These are phyloP conservation scores for Protomyces gravidus DNA, from an alignment of 1,139 yeast genomes.

Conservation along the genomic window DNA sequence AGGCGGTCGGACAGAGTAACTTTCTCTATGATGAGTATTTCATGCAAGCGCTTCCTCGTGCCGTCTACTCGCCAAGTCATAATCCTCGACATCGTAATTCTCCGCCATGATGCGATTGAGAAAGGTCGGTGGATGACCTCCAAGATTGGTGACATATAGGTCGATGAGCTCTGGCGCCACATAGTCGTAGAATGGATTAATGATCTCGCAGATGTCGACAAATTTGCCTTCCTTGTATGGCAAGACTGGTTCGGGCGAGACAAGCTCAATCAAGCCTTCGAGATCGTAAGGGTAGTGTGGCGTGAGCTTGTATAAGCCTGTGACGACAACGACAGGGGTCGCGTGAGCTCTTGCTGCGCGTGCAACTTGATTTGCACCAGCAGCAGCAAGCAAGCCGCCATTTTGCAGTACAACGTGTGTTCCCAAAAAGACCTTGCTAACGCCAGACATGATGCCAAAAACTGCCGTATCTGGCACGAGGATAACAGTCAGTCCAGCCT, in stretches of 20 bases:
- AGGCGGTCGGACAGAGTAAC: background rate
- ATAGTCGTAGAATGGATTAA: conserved; percentile 89
- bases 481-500: conserved; percentile 82
- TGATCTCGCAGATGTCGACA: conserved; percentile 69
- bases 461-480: conserved; percentile 90
- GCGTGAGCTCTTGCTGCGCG: conserved; percentile 93
- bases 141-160: conserved; percentile 87
- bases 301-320: conserved; percentile 87
- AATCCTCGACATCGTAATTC: conserved; percentile 51
- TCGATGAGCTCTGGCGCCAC: conserved; percentile 92
- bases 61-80: conserved; percentile 6
- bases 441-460: conserved; percentile 94
- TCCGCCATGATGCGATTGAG: conserved; percentile 92
- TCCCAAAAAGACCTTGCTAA: conserved; percentile 91
- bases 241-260: conserved; percentile 81
- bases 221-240: conserved; percentile 57
- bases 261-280: conserved; percentile 84
- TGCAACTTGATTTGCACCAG: conserved; percentile 90
- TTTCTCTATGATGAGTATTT: background rate
- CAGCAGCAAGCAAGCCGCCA: conserved; percentile 86
- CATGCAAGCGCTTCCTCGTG: background rate
- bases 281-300: conserved; percentile 92
- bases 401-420: conserved; percentile 84
- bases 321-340: conserved; percentile 93
- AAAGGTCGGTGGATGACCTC: conserved; percentile 95